phyloP scores from a whole-genome alignment of 202 grass and related monocot species.

The Musa balbisiana region DNA sequence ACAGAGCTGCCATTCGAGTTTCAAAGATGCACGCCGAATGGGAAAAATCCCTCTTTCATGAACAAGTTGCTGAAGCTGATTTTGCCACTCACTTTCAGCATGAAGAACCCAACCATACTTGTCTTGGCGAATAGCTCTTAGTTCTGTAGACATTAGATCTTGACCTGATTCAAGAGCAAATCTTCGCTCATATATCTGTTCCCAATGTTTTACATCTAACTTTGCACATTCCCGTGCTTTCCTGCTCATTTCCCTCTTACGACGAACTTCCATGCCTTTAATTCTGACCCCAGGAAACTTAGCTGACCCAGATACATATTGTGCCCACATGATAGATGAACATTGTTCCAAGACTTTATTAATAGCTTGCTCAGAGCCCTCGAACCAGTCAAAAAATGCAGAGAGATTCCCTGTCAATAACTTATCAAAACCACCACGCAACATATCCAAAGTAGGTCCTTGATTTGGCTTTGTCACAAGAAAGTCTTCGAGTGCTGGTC shows the following conservation, averaged over 20 bases:
- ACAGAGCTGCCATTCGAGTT: slow-evolving; percentile 81
- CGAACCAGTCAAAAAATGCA: slow-evolving; percentile 86
- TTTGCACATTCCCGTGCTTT: slow-evolving; percentile 76
- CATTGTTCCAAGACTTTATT: slow-evolving; percentile 86
- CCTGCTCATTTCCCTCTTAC: slow-evolving; percentile 88
- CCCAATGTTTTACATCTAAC: slow-evolving; percentile 67
- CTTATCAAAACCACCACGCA: slow-evolving; percentile 87
- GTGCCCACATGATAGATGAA: slow-evolving; percentile 90
- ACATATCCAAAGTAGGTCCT: slow-evolving; percentile 55
- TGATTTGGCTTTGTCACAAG: slow-evolving; percentile 79
- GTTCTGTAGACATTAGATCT: slow-evolving; percentile 88
- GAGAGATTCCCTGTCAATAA: slow-evolving; percentile 69
- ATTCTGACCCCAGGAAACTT: slow-evolving; percentile 99
- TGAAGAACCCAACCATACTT: slow-evolving; percentile 99
- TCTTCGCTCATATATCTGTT: slow-evolving; percentile 78
- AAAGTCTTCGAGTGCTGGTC: slow-evolving; percentile 77
- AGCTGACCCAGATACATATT: slow-evolving; percentile 74
- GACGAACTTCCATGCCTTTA: slow-evolving; percentile 92
- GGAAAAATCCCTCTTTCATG: slow-evolving; percentile 98
- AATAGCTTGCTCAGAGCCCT: slow-evolving; percentile 62
- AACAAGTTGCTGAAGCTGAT: slow-evolving; percentile 82
- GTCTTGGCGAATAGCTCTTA: slow-evolving; percentile 89
- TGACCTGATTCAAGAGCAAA: slow-evolving; percentile 75
- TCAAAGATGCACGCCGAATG: slow-evolving; percentile 41
- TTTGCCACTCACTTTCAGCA: slow-evolving; percentile 97